Percentiles rank a stretch among this genome's conserved stretches.
These are phyloP conservation scores for Malassezia obtusa DNA, from an alignment of 1,284 basidiomycete species.

Conservation along the genomic window DNA sequence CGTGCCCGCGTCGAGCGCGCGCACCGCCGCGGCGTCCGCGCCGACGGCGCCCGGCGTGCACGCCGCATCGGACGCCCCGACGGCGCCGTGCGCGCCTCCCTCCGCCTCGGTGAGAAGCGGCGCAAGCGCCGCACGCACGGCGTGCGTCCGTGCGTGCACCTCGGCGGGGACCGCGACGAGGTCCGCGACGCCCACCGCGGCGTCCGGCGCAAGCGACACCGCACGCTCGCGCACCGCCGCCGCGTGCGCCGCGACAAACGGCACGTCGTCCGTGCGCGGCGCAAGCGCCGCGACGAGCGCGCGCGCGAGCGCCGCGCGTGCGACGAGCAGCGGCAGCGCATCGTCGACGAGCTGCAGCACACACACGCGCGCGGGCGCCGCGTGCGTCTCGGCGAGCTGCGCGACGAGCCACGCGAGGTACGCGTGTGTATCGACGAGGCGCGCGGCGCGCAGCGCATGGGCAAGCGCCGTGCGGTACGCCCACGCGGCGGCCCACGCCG, in stretches of 20 bases:
- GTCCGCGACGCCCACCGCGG: slow-evolving; percentile 59
- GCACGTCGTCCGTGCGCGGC: not conserved
- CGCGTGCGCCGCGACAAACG: not conserved
- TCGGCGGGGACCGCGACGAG: not conserved
- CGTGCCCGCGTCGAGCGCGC: not conserved
- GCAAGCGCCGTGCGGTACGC: slow-evolving; percentile 59
- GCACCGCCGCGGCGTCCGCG: not conserved
- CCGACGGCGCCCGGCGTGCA: not conserved
- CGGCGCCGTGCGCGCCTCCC: not conserved
- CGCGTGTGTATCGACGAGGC: slow-evolving; percentile 68
- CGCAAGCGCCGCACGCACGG: not conserved
- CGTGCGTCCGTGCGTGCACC: not conserved
- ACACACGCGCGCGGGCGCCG: slow-evolving; percentile 76
- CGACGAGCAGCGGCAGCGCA: not conserved
- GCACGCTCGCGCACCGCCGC: too few relatives aligned
- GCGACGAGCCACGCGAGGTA: slow-evolving; percentile 76
- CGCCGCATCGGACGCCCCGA: not conserved
- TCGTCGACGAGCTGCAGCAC: slow-evolving; percentile 58
- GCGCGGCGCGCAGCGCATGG: slow-evolving; percentile 66
- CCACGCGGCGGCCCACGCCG: slow-evolving; percentile 69
- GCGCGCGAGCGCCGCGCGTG: not conserved
- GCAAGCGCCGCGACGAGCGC: not conserved
- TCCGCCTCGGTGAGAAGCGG: not conserved
- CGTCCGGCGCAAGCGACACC: slow-evolving; percentile 53
- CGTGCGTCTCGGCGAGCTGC: slow-evolving; percentile 59